A percentile compares a stretch with the other conserved stretches of the same genome.
Evolutionary conservation across 495 filamentous ascomycete species (phyloP).

Genomic region (Trichocladium uniseriatum): DNA sequence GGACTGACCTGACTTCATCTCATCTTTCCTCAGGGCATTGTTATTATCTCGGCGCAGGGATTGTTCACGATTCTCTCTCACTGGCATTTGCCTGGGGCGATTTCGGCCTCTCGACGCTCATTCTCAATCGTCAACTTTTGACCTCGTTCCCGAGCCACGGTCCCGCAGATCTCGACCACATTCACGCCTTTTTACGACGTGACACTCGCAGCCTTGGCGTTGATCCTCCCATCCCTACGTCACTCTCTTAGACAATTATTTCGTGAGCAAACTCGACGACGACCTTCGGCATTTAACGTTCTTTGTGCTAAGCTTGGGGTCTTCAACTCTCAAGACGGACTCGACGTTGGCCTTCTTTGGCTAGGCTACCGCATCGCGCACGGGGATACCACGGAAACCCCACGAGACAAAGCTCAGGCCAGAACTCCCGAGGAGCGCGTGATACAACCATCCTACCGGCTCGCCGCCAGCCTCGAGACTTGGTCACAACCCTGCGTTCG

Average conservation of each 20-base stretch:
- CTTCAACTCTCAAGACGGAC: too few relatives aligned
- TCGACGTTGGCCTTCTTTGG: not conserved
- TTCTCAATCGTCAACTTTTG: not conserved
- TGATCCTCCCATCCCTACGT: conserved; percentile 1
- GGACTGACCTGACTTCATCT: not conserved
- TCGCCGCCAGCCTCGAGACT: not conserved
- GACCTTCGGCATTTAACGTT: too few relatives aligned
- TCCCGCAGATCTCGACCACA: not conserved
- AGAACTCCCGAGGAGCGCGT: too few relatives aligned
- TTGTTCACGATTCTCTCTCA: too few relatives aligned
- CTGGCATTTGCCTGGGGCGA: too few relatives aligned
- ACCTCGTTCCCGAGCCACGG: too few relatives aligned
- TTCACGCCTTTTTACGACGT: not conserved
- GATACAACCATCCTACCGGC: not conserved
- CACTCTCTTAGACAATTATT: not conserved
- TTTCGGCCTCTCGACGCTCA: conserved; percentile 8
- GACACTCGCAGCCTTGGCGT: conserved; percentile 3
- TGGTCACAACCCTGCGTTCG: conserved; percentile 5
- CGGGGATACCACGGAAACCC: not conserved
- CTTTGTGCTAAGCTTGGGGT: not conserved
- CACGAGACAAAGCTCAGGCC: too few relatives aligned
- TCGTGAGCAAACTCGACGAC: too few relatives aligned
- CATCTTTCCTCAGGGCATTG: not conserved
- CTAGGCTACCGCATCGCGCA: not conserved
- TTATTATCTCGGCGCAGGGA: too few relatives aligned